Base-by-base conservation (phyloP, 2,329 filamentous ascomycete genomes). In the Penicillium frequentans region DNA sequence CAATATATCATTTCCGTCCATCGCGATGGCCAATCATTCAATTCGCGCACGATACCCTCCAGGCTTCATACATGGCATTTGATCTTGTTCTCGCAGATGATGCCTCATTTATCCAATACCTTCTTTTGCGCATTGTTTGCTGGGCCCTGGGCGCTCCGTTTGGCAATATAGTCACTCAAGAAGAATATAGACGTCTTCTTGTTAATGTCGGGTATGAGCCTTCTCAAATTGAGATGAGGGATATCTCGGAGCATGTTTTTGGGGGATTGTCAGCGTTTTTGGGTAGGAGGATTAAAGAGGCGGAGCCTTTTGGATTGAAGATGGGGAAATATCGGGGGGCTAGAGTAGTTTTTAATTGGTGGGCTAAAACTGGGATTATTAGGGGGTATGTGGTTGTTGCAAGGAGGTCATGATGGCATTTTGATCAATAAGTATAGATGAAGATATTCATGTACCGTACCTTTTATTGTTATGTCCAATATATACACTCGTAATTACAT, bases 1-100 rank as follows among this genome's bases (percentile, higher is more conserved):
- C 82, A 2, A 65, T 84, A 5, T 86, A 86, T 54, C 82, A 86
- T 64, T 86, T 85, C 63, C 73, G 72, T 0, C 84, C 83, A 0
- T 84, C 82, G 0, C 72, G 83, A 14, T 73, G 69, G 53, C 76
- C 78, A 0, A 64, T 84, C 2, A 75, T 85, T 14, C 55, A 69
- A 8, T 73, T 80, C 44, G 75, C 80, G 1, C 68, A 72, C 5
- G 65, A 60, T 3, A 68, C 68, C 0, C 72, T 85, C 0, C 62
- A 73, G 3, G 82, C 82, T 1, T 78, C 80, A 0, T 68, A 83
- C 51, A 82, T 84, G 79, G 82, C 79, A 0, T 86, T 85, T 57
- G 84, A 86, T 56, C 72, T 86, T 1, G 63, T 84, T 2, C 71
- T 74, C n/a, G 59, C 66, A 1, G 66, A 71, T 16, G 57, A 63